A percentile compares a stretch with the other conserved stretches of the same genome.
Evolutionary conservation across 148 eudicot genomes (phyloP).

Genomic region (Camellia sinensis): DNA sequence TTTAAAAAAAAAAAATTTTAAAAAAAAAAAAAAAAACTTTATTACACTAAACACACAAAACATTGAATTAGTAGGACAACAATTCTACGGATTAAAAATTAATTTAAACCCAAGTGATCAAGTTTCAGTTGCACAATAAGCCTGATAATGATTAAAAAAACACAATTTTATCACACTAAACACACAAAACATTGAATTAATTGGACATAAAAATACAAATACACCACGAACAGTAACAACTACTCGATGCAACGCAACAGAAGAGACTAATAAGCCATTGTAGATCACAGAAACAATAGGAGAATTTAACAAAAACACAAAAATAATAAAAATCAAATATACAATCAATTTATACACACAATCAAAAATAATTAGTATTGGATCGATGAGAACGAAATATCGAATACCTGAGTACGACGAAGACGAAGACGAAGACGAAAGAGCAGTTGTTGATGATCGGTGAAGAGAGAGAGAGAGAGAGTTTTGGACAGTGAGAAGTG

Average conservation of each 20-base stretch:
- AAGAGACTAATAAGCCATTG: neutral
- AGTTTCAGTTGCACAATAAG: too few species aligned
- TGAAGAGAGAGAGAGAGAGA: neutral
- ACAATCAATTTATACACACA: too few species aligned
- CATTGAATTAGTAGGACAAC: too few species aligned
- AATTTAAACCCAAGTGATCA: too few species aligned
- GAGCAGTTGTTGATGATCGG: neutral
- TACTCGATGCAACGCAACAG: neutral
- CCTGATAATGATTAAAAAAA: too few species aligned
- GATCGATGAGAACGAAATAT: neutral
- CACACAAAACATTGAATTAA: too few species aligned
- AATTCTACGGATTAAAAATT: too few species aligned
- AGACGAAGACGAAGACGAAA: neutral
- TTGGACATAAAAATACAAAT: neutral
- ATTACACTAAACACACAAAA: too few species aligned
- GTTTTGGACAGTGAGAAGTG: neutral
- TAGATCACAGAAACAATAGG: neutral
- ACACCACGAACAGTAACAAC: neutral
- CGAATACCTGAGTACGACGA: neutral
- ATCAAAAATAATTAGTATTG: neutral
- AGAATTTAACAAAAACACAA: neutral
- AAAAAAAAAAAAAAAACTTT: too few species aligned
- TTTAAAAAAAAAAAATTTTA: too few species aligned
- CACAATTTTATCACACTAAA: too few species aligned
- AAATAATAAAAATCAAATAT: neutral